A percentile compares a stretch with the other conserved stretches of the same genome.
These are phyloP conservation scores for Pleodorina starrii DNA, from an alignment of 139 green algal species.

Conservation along the genomic window DNA sequence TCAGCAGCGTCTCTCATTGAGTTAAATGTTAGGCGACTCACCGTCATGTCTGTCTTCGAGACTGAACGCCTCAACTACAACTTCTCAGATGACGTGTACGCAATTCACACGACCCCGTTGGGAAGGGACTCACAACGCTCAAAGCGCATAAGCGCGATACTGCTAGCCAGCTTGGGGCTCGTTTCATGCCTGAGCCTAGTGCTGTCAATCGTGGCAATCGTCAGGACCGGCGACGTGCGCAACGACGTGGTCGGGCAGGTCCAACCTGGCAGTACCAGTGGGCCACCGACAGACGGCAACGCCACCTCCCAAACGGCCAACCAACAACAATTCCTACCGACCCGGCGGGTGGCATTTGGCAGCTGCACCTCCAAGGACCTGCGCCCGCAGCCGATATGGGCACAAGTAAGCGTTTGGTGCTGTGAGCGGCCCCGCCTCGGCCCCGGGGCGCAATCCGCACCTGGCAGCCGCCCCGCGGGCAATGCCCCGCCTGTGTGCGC, in stretches of 20 bases:
- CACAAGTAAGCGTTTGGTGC: conserved; percentile 56
- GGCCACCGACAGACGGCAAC: background rate
- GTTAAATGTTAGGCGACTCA: background rate
- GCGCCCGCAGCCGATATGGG: conserved; percentile 68
- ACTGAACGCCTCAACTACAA: background rate
- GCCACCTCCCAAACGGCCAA: background rate
- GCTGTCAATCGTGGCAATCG: background rate
- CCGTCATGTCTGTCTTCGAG: conserved; percentile 15
- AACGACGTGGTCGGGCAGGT: background rate
- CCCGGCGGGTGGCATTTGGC: conserved; percentile 68
- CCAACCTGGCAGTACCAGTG: background rate
- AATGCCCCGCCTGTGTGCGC: no score
- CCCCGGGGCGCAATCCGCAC: no score
- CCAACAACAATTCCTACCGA: background rate
- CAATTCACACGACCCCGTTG: background rate
- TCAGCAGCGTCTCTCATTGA: no score
- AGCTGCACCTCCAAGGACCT: conserved; percentile 71
- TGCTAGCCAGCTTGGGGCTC: background rate
- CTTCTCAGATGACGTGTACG: conserved; percentile 2
- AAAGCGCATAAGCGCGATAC: background rate
- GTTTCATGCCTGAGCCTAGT: background rate
- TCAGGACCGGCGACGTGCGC: background rate
- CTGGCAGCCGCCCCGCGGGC: no score
- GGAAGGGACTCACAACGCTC: background rate
- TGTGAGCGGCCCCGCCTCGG: no score